Percentiles rank a stretch among this genome's conserved stretches.
Evolutionary conservation across 441 rosid genomes (phyloP).

Genomic region (Populus hybrid): DNA sequence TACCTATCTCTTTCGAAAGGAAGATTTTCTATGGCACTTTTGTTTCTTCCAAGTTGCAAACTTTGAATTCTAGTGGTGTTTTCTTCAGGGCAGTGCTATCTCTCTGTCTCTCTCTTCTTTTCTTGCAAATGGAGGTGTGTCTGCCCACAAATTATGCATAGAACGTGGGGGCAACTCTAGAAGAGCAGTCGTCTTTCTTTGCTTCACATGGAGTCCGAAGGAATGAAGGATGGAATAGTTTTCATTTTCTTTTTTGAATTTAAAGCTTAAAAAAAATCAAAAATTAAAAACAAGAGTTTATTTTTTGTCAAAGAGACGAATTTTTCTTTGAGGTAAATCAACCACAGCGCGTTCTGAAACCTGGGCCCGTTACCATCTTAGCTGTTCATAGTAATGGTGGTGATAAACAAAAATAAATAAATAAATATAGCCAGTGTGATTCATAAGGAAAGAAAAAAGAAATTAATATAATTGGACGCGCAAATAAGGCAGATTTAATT

Average conservation of each 20-base stretch:
- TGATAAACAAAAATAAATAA: neutral
- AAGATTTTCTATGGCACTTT: neutral
- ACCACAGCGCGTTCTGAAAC: constrained; percentile 4
- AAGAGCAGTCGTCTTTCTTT: neutral
- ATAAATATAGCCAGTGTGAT: too few species aligned
- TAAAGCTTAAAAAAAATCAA: neutral
- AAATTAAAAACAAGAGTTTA: too few species aligned
- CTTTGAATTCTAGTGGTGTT: neutral
- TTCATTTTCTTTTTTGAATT: neutral
- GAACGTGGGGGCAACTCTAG: constrained; percentile 49
- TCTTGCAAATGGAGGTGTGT: neutral
- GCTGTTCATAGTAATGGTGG: neutral
- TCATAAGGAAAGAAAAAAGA: neutral
- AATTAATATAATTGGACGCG: neutral
- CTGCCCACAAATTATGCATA: constrained; percentile 32
- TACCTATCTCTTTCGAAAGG: constrained; percentile 18
- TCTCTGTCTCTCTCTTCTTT: neutral
- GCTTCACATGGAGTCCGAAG: constrained; percentile 27
- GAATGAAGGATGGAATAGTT: neutral
- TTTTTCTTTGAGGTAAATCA: neutral
- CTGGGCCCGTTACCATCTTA: neutral
- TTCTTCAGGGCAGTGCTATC: constrained; percentile 1
- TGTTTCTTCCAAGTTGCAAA: constrained; percentile 11
- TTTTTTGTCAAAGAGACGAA: neutral
- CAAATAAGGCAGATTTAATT: neutral